Base-by-base conservation (phyloP, 2,329 filamentous ascomycete species). In the Cladosporium sp. region DNA sequence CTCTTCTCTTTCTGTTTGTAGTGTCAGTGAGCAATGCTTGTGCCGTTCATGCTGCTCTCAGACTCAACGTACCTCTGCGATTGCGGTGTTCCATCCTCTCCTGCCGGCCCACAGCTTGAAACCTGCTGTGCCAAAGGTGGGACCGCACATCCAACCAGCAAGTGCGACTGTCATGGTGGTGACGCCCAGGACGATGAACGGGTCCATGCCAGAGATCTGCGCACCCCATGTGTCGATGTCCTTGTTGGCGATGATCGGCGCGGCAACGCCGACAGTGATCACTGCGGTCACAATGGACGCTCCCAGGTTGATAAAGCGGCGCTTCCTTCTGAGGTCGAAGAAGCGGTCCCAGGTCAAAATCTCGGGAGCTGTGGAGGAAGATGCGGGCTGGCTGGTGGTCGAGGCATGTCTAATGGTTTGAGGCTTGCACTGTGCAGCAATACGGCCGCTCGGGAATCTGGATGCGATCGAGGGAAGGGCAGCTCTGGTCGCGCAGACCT, bases 91-190 rank as follows among this genome's bases (percentile, higher is more conserved):
- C 70, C 68, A 71, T 20, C 69, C 68, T 53, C 62, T 84, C 67
- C 83, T 82, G 64, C 86, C 78, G 74, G 96, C 89, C 68, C 87
- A 78, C 62, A 88, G 64, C 69, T 90, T 89, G 75, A 97, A 99
- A 4, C 91, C 77, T 8, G 83, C 81, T 63, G 87, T 91, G 3
- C 94, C 94, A 39, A 96, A 72, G 64, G 87, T 87, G 0, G 94
- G 94, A 0, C 94, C 94, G 22, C 86, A 78, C 48, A 99, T 77
- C 94, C 94, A 99, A 4, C 94, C 94, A 34, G 87, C 78, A n/a
- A 86, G 89, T 56, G 87, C 84, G 63, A 86, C 91, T 13, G 85
- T 85, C 61, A 93, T 77, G 8, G 89, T 91, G 63, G 90, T 86
- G 68, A 96, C 71, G 1, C 91, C 93, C 64, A 97, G 80, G 24